These are phyloP conservation scores for Cucumis hystrix DNA, from an alignment of 306 rosid genomes.

Conservation along the genomic window DNA sequence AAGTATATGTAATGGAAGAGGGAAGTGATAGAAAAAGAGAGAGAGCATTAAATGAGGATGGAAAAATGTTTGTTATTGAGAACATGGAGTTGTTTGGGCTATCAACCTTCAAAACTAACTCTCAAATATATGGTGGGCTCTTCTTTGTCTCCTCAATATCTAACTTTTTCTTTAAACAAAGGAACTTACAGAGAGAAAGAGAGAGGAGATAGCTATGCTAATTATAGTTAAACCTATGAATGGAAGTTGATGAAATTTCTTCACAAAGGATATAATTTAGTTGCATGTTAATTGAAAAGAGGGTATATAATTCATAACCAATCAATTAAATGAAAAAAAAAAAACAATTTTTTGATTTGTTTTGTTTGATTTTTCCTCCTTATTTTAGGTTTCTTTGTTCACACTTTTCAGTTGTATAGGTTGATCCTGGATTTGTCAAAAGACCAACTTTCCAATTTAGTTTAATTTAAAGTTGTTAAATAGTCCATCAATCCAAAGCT, in stretches of 20 bases:
- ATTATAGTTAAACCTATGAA: not conserved
- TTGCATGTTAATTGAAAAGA: not conserved
- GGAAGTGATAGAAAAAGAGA: slow-evolving; percentile 10
- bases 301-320: not conserved
- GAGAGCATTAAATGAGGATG: slow-evolving; percentile 51
- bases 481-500: no score
- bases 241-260: not conserved
- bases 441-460: no score
- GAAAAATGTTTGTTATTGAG: slow-evolving; percentile 45
- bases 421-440: no score
- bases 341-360: no score
- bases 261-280: not conserved
- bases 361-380: no score
- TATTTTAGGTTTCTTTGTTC: no score
- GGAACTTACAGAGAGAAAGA: not conserved
- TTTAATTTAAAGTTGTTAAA: no score
- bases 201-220: not conserved
- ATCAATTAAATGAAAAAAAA: not conserved
- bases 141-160: slow-evolving; percentile 36
- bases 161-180: slow-evolving; percentile 4
- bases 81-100: slow-evolving; percentile 81
- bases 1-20: slow-evolving; percentile 18
- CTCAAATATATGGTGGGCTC: slow-evolving; percentile 44
- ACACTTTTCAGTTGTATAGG: no score
- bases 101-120: slow-evolving; percentile 38